Percentiles rank a stretch among this genome's conserved stretches.
phyloP scores from a whole-genome alignment of 164 flowering plant genomes.

The Chloranthus sessilifolius region DNA sequence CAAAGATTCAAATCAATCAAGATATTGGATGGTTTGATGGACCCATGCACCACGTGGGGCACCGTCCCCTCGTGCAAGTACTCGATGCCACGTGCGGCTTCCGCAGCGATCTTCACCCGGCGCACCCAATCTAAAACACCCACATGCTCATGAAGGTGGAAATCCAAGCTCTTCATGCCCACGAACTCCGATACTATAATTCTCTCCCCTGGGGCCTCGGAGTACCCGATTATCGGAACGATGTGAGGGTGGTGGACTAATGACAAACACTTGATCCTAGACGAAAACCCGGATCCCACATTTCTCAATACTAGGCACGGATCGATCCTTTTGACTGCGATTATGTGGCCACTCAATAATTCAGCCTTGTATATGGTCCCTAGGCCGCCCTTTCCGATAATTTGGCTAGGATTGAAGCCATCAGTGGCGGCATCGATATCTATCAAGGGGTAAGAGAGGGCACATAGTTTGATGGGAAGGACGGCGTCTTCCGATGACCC shows the following conservation, averaged over 20 bases:
- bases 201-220: conserved; percentile 84
- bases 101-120: conserved; percentile 55
- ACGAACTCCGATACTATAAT: conserved; percentile 55
- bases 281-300: conserved; percentile 55
- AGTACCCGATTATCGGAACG: conserved; percentile 57
- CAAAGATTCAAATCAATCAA: conserved; percentile 45
- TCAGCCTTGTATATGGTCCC: conserved; percentile 59
- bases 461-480: conserved; percentile 21
- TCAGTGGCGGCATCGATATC: conserved; percentile 65
- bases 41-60: conserved; percentile 61
- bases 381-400: conserved; percentile 58
- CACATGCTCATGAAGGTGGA: conserved; percentile 41
- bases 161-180: conserved; percentile 54
- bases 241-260: conserved; percentile 56
- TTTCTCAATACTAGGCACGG: conserved; percentile 51
- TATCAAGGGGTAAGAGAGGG: conserved; percentile 27
- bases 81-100: conserved; percentile 59
- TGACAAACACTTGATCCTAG: conserved; percentile 48
- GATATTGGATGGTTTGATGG: conserved; percentile 64
- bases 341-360: conserved; percentile 26
- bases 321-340: conserved; percentile 61
- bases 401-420: conserved; percentile 47
- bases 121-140: conserved; percentile 43
- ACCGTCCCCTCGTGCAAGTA: conserved; percentile 55
- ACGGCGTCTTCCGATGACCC: conserved; percentile 20